Conservation (phyloP, 2,329 filamentous ascomycete species). For the Talaromyces sp. region DNA sequence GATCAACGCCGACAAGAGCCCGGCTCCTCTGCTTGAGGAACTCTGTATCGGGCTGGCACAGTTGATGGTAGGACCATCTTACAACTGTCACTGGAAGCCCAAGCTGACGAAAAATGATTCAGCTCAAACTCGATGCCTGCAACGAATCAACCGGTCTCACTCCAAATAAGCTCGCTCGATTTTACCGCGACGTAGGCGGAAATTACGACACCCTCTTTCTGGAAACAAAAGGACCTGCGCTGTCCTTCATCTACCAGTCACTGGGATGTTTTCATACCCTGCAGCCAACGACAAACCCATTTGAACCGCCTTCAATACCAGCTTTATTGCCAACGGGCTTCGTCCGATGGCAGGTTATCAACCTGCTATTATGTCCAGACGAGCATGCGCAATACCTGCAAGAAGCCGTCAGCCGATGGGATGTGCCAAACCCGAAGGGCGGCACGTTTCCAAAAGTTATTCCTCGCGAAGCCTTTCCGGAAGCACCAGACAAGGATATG, state of each 20-base stretch:
- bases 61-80: slow-evolving; percentile 57
- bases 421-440: slow-evolving; percentile 65
- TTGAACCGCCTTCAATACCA: slow-evolving; percentile 69
- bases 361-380: slow-evolving; percentile 79
- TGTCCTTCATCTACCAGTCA: slow-evolving; percentile 89
- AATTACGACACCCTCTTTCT: slow-evolving; percentile 78
- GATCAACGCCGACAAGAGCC: slow-evolving; percentile 62
- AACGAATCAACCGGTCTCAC: slow-evolving; percentile 42
- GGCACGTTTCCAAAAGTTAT: slow-evolving; percentile 54
- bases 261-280: slow-evolving; percentile 86
- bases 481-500: slow-evolving; percentile 70
- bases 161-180: slow-evolving; percentile 66
- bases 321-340: slow-evolving; percentile 80
- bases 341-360: slow-evolving; percentile 88
- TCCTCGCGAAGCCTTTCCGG: slow-evolving; percentile 67
- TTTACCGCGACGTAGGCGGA: slow-evolving; percentile 69
- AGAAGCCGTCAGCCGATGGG: slow-evolving; percentile 71
- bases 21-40: slow-evolving; percentile 62
- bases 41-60: slow-evolving; percentile 63
- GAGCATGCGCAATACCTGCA: slow-evolving; percentile 83
- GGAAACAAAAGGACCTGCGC: slow-evolving; percentile 63
- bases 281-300: slow-evolving; percentile 66
- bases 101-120: neutral
- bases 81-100: neutral
- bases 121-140: slow-evolving; percentile 30